phyloP scores from a whole-genome alignment of 768 basidiomycete genomes.

The Rhizopogon roseolus region DNA sequence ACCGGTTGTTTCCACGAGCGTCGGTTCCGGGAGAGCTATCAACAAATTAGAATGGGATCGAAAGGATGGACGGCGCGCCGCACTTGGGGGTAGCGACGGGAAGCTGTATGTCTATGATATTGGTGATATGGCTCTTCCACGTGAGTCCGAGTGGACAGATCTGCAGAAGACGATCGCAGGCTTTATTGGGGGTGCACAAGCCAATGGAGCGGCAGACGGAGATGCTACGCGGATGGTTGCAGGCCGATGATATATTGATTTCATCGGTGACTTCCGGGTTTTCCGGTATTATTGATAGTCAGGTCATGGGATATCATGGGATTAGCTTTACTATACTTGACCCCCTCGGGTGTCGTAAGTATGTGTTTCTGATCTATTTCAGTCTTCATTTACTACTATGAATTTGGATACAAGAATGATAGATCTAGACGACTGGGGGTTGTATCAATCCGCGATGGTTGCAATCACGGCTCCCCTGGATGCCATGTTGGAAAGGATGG shows the following conservation, averaged over 20 bases:
- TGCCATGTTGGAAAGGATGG: background rate
- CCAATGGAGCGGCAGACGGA: constrained; percentile 29
- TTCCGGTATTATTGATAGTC: background rate
- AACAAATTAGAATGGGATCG: constrained; percentile 97
- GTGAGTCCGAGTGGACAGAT: constrained; percentile 92
- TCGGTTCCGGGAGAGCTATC: constrained; percentile 77
- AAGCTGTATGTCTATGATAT: constrained; percentile 92
- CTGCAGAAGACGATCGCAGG: constrained; percentile 83
- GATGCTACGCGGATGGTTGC: constrained; percentile 27
- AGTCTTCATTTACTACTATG: background rate
- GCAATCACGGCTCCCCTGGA: too few species aligned
- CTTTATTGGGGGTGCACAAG: constrained; percentile 47
- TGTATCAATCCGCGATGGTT: too few species aligned
- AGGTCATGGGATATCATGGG: background rate
- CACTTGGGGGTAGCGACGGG: constrained; percentile 89
- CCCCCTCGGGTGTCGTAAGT: background rate
- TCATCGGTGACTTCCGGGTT: background rate
- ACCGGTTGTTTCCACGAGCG: constrained; percentile 81
- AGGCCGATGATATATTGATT: constrained; percentile 21
- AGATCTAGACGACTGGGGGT: too few species aligned
- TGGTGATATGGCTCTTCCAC: constrained; percentile 82
- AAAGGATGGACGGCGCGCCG: constrained; percentile 87
- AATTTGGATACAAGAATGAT: too few species aligned
- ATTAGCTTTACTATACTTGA: background rate
- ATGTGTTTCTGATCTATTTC: background rate